These are phyloP conservation scores for Cercospora sojina DNA, from an alignment of 2,329 filamentous ascomycete genomes.

Conservation along the genomic window DNA sequence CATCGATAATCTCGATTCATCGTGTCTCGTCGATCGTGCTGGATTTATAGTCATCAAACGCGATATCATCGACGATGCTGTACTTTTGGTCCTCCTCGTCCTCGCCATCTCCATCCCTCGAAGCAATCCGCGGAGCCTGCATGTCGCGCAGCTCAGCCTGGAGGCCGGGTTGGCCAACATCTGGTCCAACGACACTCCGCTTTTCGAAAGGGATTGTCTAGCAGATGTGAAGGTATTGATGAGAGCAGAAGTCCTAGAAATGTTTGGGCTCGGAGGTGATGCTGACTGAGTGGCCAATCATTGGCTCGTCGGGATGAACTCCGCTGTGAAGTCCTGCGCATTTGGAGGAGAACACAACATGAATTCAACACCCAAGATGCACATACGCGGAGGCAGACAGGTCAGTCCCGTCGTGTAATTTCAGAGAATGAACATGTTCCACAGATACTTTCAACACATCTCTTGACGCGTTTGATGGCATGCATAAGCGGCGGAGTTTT, in stretches of 20 bases:
- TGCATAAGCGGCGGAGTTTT: not conserved
- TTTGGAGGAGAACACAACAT: not conserved
- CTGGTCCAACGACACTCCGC: not conserved
- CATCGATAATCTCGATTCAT: not conserved
- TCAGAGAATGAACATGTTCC: no score
- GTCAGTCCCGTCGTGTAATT: no score
- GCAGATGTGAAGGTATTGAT: not conserved
- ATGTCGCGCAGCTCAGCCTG: conserved; percentile 16
- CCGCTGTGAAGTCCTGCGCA: not conserved
- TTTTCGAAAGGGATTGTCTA: not conserved
- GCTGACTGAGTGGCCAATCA: not conserved
- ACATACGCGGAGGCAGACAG: no score
- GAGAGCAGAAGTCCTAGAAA: not conserved
- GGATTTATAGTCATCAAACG: no score
- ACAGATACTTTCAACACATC: no score
- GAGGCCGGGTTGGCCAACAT: conserved; percentile 3
- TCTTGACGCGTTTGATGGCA: not conserved
- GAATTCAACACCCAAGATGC: not conserved
- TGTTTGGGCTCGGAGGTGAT: not conserved
- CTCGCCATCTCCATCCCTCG: conserved; percentile 17
- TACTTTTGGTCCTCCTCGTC: not conserved
- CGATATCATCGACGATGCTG: not conserved
- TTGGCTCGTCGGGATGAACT: not conserved
- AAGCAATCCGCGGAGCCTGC: conserved; percentile 19
- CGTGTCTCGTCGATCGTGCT: not conserved